Base-by-base conservation (phyloP, 2,329 filamentous ascomycete species). In the Chrysosphaeria jannelii region DNA sequence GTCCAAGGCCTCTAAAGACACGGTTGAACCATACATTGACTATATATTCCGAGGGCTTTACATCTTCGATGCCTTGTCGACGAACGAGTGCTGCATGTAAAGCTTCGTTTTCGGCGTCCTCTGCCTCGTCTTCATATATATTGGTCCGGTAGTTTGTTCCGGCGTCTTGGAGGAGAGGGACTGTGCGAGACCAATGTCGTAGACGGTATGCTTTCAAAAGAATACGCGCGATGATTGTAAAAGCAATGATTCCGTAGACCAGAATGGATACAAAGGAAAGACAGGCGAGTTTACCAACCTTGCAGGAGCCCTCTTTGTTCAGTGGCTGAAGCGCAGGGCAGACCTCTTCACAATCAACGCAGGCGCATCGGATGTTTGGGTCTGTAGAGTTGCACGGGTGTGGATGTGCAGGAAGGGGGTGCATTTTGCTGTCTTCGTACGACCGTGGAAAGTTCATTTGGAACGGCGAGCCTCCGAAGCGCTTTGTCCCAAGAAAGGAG, bases 351-450 rank as follows among this genome's bases (percentile, higher is more conserved):
- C 85, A 97, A 41, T 97, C 85, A 19, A 93, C 66, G 36, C 85
- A 97, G 24, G 81, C 74, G 42, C 85, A 97, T 27, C 75, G 63
- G 44, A 76, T 93, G 29, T 59, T 57, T 27, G 75, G 64, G 34
- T 93, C 75, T 18, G 72, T 61, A 33, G 81, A 78, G 40, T 91
- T 89, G 52, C 85, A 97, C 26, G 68, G 65, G 43, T 85, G 81
- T 0, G 78, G 59, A 25, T 49, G 59, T 46, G 78, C 69, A 16
- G 70, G 47, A 31, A 67, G 50, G 1, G 76, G 51, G 7, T 53
- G 40, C 70, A 93, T 88, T n/a, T 48, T 52, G 0, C 61, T 53
- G 23, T 74, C 61, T 8, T 52, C 42, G 30, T 65, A 61, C 6
- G 57, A 42, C 7, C 43, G 48, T 7, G 61, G 81, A 35, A 85